Evolutionary conservation across 2,329 filamentous ascomycete genomes (phyloP).

Genomic region (Alternaria burnsii): DNA sequence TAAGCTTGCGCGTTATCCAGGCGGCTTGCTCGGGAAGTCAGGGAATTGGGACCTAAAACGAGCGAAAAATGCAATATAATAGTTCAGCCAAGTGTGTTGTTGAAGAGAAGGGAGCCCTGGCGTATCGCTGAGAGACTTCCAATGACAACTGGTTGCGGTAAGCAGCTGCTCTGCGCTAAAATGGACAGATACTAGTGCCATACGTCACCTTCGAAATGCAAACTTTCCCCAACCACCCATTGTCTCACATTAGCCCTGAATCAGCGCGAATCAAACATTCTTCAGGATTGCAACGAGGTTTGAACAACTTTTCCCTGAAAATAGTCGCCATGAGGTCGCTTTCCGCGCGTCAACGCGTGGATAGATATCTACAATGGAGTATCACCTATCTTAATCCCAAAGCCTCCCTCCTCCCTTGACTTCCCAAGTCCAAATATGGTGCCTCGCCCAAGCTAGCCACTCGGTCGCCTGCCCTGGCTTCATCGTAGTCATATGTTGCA

Average conservation of each 20-base stretch:
- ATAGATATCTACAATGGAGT: background rate
- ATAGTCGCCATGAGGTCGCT: background rate
- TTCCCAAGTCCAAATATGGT: constrained; percentile 65
- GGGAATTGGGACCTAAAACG: background rate
- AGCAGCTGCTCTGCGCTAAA: background rate
- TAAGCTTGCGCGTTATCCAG: background rate
- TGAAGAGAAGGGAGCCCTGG: background rate
- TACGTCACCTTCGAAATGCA: background rate
- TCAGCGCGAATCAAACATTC: background rate
- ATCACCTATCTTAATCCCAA: background rate
- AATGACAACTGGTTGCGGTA: background rate
- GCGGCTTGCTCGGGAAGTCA: background rate
- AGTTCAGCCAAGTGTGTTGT: background rate
- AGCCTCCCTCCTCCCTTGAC: constrained; percentile 31
- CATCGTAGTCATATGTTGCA: constrained; percentile 70
- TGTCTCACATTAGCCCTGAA: background rate
- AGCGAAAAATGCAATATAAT: background rate
- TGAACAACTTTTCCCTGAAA: background rate
- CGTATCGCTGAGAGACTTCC: background rate
- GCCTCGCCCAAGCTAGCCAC: constrained; percentile 65
- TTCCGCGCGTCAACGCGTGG: background rate
- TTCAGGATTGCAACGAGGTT: background rate
- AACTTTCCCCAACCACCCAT: background rate
- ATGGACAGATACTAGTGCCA: background rate
- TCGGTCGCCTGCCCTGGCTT: constrained; percentile 58